Base-by-base conservation (phyloP, 1,284 basidiomycete genomes). In the Ceratobasidium sp. region DNA sequence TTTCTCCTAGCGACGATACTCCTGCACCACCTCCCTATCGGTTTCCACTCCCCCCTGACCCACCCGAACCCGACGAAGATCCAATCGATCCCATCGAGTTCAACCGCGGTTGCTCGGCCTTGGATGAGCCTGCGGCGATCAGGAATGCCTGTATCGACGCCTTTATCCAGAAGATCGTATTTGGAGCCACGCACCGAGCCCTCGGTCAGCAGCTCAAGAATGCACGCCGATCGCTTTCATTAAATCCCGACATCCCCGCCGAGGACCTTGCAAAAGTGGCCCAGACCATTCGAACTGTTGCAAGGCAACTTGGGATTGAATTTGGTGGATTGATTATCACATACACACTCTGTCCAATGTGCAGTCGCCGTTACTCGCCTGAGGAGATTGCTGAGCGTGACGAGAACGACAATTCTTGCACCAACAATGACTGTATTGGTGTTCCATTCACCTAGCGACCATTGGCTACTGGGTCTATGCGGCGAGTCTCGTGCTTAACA, bases 61-160 rank as follows among this genome's bases (percentile, higher is more conserved):
- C n/a, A n/a, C n/a, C n/a, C n/a, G 50, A 5, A 34, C 52, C 32
- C 31, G 40, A 17, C 31, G 56, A 45, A 12, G 25, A 58, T 45
- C n/a, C 22, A 7, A 29, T 6, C 2, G 25, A 17, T 3, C 22
- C 2, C 6, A 12, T 6, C 2, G 40, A 58, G 4, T 3, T 17
- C 4, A 31, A 25, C 12, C 7, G 20, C 1, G 17, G 2, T 45
- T 60, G 57, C 32, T 29, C 58, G 3, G 58, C 58, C 8, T 64
- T 64, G 22, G 3, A 31, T 5, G 58, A 64, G 20, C 58, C 31
- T 10, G 58, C 34, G 1, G 31, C 38, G 17, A 64, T 64, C 25
- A 12, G 58, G n/a, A 64, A 64, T 34, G 47, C 32, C 8, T 64
- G 50, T 50, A 50, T 50, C 27, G 47, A 52, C 40, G 45, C 47